Conservation (phyloP, 2,329 filamentous ascomycete genomes). For the Talaromyces sp. region DNA sequence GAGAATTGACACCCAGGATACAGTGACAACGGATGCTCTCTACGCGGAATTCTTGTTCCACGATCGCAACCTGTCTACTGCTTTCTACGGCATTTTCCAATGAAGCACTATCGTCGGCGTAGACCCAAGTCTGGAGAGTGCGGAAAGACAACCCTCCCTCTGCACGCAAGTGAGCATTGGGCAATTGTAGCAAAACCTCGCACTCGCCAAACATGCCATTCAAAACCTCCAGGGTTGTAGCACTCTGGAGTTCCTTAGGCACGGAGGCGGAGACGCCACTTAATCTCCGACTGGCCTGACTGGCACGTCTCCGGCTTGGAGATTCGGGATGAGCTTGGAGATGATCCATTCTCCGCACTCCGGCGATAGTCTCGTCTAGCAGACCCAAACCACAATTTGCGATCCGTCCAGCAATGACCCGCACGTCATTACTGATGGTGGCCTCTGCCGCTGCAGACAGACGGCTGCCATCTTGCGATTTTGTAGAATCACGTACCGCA, state of each 20-base stretch:
- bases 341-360: conserved; percentile 34
- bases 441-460: conserved; percentile 15
- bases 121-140: conserved; percentile 33
- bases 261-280: conserved; percentile 22
- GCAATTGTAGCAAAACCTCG: conserved; percentile 39
- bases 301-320: conserved; percentile 18
- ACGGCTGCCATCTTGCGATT: conserved; percentile 19
- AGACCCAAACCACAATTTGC: conserved; percentile 33
- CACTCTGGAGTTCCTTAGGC: conserved; percentile 4
- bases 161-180: conserved; percentile 45
- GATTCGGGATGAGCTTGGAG: conserved; percentile 28
- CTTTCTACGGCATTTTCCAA: conserved; percentile 24
- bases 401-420: conserved; percentile 34
- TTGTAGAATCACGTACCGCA: conserved; percentile 31
- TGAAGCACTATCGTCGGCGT: conserved; percentile 24
- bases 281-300: conserved; percentile 18
- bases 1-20: conserved; percentile 52
- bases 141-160: conserved; percentile 42
- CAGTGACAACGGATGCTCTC: conserved; percentile 44
- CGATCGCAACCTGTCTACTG: conserved; percentile 26
- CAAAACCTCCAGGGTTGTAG: conserved; percentile 23
- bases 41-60: conserved; percentile 41
- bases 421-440: conserved; percentile 33
- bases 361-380: conserved; percentile 37
- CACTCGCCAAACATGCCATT: conserved; percentile 33